Conservation (phyloP, 2,329 filamentous ascomycete species). For the Truncatella angustata region DNA sequence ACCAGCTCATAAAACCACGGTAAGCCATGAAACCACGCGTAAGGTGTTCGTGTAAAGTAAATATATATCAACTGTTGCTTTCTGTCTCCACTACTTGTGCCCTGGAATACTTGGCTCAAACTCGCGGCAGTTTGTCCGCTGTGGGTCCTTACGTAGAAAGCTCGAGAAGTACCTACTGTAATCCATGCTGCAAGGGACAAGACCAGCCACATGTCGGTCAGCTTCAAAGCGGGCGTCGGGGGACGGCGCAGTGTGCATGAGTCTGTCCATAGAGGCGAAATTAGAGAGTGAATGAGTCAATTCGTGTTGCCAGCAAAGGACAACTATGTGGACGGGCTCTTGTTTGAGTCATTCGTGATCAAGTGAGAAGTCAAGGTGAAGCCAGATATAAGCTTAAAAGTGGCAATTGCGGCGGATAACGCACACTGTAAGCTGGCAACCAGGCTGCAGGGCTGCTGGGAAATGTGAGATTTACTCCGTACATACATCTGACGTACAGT, state of each 20-base stretch:
- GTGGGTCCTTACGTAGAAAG: conserved; percentile 2
- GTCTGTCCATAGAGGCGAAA: no score
- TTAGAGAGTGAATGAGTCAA: neutral
- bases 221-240: neutral
- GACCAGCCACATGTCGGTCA: neutral
- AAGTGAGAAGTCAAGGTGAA: neutral
- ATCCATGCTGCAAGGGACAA: neutral
- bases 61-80: no score
- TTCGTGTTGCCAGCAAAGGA: neutral
- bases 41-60: no score
- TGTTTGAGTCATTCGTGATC: neutral
- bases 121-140: neutral
- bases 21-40: no score
- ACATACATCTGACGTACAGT: neutral
- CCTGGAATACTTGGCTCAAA: no score
- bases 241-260: neutral
- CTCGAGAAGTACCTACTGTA: conserved; percentile 5
- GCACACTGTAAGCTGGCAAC: conserved; percentile 5
- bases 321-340: neutral
- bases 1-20: no score
- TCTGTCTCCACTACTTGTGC: no score
- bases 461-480: no score
- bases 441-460: conserved; percentile 7
- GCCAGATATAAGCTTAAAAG: conserved; percentile 4
- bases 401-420: neutral